Evolutionary conservation across 1,284 basidiomycete species (phyloP), one percentile per base, ranked within the genome.

Genomic region (Sporisorium exsertum): DNA sequence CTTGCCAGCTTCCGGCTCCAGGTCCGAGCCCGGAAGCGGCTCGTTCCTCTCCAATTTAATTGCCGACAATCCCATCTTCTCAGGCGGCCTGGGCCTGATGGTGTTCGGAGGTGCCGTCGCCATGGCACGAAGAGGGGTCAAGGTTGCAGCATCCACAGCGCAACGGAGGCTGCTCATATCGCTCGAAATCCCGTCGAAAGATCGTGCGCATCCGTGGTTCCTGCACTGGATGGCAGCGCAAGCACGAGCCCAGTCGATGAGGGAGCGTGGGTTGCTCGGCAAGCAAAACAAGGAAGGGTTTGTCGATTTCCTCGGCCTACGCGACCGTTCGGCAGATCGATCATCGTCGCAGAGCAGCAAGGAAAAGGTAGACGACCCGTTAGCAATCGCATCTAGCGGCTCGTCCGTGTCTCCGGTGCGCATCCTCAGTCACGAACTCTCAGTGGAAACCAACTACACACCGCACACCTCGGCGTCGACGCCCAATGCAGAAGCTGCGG

Each of bases 121-220:
- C 22, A 58, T 81, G 52, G 32, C 71, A 1, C 64, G 80, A 9
- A 64, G 74, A 81, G 91, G 91, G 32, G 82, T 91, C 22, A 89
- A 91, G 12, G 87, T 93, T 18, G 92, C 91, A 20, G 89, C 92
- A 6, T 91, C 89, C 4, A 89, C 92, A 35, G 90, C 95, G 46
- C 94, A 93, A 64, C 89, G 97, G 26, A 91, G 96, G 33, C 89
- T 99, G 88, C 91, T 99, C 55, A 95, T 99, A 47, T 92, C 94
- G 6, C 90, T 99, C 52, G 97, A 99, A 87, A 95, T 99, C 78
- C 94, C 94, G 56, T 97, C 95, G 81, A 94, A 95, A 83, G 97
- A 99, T 85, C 91, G 90, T 29, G 89, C 95, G 2, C 98, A 99
- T 86, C 92, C 94, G 40, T 99, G 97, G 95, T 96, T 99, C 86